Evolutionary conservation across 2,329 filamentous ascomycete genomes (phyloP).

Genomic region (Colletotrichum chlorophyti): DNA sequence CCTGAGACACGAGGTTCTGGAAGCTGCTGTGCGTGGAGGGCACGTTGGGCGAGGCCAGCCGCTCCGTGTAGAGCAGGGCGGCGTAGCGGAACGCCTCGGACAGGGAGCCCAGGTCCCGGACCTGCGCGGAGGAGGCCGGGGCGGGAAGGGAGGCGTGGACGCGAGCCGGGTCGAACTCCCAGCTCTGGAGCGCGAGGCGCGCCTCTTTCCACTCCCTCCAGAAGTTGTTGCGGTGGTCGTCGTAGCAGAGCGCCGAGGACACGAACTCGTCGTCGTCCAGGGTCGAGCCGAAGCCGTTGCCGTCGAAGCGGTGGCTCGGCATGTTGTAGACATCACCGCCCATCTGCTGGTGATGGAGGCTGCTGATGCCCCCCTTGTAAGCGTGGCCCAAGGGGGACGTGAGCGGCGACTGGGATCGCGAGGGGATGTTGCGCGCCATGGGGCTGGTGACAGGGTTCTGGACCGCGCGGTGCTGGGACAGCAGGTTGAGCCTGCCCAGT

Average conservation of each 20-base stretch:
- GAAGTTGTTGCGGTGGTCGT: conserved; percentile 71
- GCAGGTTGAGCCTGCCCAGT: conserved; percentile 82
- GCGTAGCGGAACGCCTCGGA: conserved; percentile 92
- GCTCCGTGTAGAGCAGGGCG: conserved; percentile 87
- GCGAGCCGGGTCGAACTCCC: conserved; percentile 73
- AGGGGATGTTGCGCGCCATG: conserved; percentile 32
- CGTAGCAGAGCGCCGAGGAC: conserved; percentile 50
- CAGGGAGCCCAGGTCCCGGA: conserved; percentile 79
- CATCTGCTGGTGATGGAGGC: conserved; percentile 36
- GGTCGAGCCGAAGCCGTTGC: conserved; percentile 67
- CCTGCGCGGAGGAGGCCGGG: conserved; percentile 63
- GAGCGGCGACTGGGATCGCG: conserved; percentile 45
- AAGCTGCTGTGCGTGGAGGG: conserved; percentile 79
- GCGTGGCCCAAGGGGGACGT: conserved; percentile 49
- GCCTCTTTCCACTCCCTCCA: conserved; percentile 89
- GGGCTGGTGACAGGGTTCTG: conserved; percentile 39
- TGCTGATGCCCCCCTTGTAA: conserved; percentile 45
- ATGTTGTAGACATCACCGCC: conserved; percentile 42
- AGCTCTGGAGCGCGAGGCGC: conserved; percentile 76
- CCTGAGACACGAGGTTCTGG: conserved; percentile 81
- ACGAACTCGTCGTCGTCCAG: conserved; percentile 62
- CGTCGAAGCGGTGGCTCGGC: conserved; percentile 67
- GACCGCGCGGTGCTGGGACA: conserved; percentile 74
- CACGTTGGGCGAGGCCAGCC: conserved; percentile 78
- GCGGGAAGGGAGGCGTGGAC: conserved; percentile 58